These are phyloP conservation scores for Sporisorium scitamineum DNA, from an alignment of 1,284 basidiomycete genomes.

Conservation along the genomic window DNA sequence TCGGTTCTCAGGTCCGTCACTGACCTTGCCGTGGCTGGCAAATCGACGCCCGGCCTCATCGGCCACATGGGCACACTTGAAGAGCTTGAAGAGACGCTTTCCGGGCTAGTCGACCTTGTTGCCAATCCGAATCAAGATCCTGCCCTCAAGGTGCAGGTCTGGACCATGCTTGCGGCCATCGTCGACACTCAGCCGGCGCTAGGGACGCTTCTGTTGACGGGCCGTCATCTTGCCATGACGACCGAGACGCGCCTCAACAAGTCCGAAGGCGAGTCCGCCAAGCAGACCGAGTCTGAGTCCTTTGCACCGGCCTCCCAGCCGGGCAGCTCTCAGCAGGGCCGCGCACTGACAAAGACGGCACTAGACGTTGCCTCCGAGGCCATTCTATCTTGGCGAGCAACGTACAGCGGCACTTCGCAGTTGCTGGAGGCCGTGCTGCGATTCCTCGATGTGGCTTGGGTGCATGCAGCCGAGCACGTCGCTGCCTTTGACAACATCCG, in stretches of 20 bases:
- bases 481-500: constrained; percentile 75
- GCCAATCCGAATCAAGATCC: constrained; percentile 75
- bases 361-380: constrained; percentile 75
- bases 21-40: constrained; percentile 28
- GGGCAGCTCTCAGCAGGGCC: constrained; percentile 14
- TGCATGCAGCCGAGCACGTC: constrained; percentile 82
- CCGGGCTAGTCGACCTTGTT: constrained; percentile 54
- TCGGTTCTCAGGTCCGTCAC: constrained; percentile 45
- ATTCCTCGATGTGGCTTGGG: constrained; percentile 85
- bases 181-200: constrained; percentile 89
- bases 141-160: constrained; percentile 78
- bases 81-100: constrained; percentile 59
- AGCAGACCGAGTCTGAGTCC: constrained; percentile 43
- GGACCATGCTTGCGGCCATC: constrained; percentile 84
- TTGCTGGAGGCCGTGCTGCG: constrained; percentile 80
- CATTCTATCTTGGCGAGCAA: constrained; percentile 78
- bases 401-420: constrained; percentile 72
- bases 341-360: constrained; percentile 57
- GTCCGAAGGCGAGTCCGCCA: constrained; percentile 47
- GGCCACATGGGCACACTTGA: constrained; percentile 66
- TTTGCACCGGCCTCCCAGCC: constrained; percentile 20
- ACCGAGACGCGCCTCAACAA: constrained; percentile 45
- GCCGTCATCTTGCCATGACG: constrained; percentile 73
- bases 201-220: constrained; percentile 83
- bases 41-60: constrained; percentile 47